These are phyloP conservation scores for Mycena capillaripes DNA, from an alignment of 768 basidiomycete species.

Conservation along the genomic window DNA sequence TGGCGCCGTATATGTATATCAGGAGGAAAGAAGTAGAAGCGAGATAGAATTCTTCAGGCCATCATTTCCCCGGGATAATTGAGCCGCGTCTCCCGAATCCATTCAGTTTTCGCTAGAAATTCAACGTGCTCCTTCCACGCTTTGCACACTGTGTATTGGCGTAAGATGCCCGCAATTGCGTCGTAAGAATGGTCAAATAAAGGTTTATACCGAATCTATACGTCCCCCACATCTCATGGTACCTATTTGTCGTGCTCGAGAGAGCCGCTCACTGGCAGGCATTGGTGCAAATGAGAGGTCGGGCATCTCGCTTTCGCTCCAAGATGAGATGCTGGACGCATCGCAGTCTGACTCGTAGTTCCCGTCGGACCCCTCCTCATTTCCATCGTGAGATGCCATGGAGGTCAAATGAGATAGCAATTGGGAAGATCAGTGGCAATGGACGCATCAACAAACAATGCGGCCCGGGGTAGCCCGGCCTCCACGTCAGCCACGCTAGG, in stretches of 20 bases:
- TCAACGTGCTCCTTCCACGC: conserved; percentile 29
- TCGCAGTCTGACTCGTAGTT: neutral
- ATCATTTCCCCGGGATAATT: conserved; percentile 7
- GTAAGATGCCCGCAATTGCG: no score
- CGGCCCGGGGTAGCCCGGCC: no score
- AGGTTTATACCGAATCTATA: conserved; percentile 20
- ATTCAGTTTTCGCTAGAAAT: conserved; percentile 19
- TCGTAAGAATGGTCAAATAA: no score
- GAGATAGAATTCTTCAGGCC: neutral
- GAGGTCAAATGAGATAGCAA: no score
- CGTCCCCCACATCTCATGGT: conserved; percentile 14
- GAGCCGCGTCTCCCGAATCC: conserved; percentile 3
- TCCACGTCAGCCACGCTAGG: no score
- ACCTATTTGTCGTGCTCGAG: neutral
- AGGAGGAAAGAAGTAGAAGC: no score
- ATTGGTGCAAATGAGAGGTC: conserved; percentile 14
- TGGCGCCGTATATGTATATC: neutral
- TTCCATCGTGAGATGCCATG: no score
- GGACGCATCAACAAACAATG: no score
- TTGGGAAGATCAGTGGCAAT: no score
- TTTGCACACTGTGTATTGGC: conserved; percentile 19
- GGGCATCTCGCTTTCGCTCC: conserved; percentile 12
- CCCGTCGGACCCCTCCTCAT: neutral
- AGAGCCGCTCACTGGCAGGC: conserved; percentile 12
- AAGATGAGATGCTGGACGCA: conserved; percentile 9